A percentile compares a stretch with the other conserved stretches of the same genome.
phyloP scores from a whole-genome alignment of 148 eudicot species.

The Camellia japonica region DNA sequence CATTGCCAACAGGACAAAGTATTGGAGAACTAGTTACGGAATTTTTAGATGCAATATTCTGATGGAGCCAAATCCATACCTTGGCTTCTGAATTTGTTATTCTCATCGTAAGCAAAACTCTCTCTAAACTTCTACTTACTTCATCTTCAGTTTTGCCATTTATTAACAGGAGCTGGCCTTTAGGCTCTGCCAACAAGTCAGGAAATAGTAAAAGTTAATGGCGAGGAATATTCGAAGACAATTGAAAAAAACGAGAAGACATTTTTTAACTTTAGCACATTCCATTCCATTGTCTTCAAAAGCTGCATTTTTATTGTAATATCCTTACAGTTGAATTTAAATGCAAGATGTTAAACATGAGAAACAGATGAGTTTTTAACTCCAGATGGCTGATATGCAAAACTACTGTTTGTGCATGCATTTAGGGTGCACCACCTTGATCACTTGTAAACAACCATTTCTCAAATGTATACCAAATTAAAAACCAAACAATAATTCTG shows the following conservation, averaged over 20 bases:
- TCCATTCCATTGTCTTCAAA: background rate
- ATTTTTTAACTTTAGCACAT: background rate
- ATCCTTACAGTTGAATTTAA: background rate
- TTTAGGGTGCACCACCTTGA: background rate
- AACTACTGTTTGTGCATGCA: background rate
- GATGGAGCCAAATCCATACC: slow-evolving; percentile 38
- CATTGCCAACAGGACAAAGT: background rate
- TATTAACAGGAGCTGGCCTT: slow-evolving; percentile 87
- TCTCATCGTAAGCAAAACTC: slow-evolving; percentile 93
- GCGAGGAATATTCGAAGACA: background rate
- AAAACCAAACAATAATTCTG: background rate
- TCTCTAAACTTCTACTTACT: slow-evolving; percentile 78
- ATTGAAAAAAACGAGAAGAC: too few species aligned
- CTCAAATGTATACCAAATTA: background rate
- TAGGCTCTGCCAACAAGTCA: slow-evolving; percentile 68
- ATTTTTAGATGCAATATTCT: background rate
- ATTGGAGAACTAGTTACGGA: background rate
- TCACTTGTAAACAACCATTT: background rate
- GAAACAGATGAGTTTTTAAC: background rate
- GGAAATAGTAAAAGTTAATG: slow-evolving; percentile 9
- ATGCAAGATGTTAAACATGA: background rate
- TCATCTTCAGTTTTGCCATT: slow-evolving; percentile 95
- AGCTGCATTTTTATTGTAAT: background rate
- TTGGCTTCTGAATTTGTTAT: slow-evolving; percentile 86
- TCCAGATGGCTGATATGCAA: slow-evolving; percentile 1